These are phyloP conservation scores for Aspergillus udagawae DNA, from an alignment of 2,329 filamentous ascomycete genomes.

Conservation along the genomic window DNA sequence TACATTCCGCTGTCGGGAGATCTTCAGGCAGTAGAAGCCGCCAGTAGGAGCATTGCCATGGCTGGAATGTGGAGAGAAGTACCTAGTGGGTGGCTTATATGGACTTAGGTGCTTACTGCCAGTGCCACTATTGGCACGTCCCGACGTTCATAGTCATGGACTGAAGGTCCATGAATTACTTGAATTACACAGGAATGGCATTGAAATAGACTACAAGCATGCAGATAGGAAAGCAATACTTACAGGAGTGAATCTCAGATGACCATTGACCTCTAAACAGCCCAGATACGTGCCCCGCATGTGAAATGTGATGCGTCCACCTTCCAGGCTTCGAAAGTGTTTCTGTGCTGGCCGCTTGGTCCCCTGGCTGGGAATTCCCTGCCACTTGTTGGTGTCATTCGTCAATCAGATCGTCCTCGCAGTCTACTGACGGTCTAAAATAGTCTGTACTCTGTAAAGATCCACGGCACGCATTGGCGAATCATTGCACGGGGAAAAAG, in stretches of 20 bases:
- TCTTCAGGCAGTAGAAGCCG: background rate
- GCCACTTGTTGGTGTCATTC: background rate
- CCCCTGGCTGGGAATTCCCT: background rate
- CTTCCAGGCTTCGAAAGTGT: background rate
- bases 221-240: too few species aligned
- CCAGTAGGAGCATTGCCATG: slow-evolving; percentile 15
- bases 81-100: background rate
- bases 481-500: too few species aligned
- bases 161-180: too few species aligned
- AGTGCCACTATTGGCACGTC: too few species aligned
- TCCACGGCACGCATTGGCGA: too few species aligned
- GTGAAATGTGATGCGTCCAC: background rate
- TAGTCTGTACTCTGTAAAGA: too few species aligned
- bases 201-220: too few species aligned
- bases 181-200: too few species aligned
- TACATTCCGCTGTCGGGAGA: background rate
- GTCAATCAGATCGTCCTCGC: background rate
- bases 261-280: too few species aligned
- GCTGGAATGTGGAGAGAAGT: slow-evolving; percentile 9
- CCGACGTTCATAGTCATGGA: too few species aligned
- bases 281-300: background rate
- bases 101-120: background rate
- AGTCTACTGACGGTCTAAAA: background rate
- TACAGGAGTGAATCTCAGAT: too few species aligned
- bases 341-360: background rate